phyloP scores from a whole-genome alignment of 2,329 filamentous ascomycete species.

The Simplicillium aogashimaense region DNA sequence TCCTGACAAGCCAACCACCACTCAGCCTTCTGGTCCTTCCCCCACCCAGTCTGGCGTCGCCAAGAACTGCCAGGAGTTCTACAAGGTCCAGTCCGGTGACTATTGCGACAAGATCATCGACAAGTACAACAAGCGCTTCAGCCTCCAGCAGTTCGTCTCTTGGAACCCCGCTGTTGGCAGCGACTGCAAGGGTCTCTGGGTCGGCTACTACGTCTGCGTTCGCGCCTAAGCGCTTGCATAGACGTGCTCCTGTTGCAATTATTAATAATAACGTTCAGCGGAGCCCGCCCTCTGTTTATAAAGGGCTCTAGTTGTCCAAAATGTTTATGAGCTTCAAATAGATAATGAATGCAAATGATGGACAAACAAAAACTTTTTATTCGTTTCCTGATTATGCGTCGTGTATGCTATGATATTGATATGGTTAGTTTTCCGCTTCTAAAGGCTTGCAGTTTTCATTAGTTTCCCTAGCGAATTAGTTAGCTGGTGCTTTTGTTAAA shows the following conservation, averaged over 20 bases:
- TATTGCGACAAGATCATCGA: conserved; percentile 7
- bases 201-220: conserved; percentile 12
- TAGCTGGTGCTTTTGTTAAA: conserved; percentile 7
- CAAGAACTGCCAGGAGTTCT: conserved; percentile 7
- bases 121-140: conserved; percentile 18
- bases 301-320: no score
- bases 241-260: no score
- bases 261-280: no score
- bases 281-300: no score
- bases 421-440: no score
- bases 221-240: conserved; percentile 9
- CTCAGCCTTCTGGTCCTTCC: not conserved
- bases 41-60: conserved; percentile 5
- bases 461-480: not conserved
- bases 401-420: no score
- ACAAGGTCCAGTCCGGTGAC: conserved; percentile 8
- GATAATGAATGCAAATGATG: not conserved
- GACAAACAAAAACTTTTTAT: not conserved
- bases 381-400: not conserved
- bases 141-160: conserved; percentile 16
- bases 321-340: not conserved
- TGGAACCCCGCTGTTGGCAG: conserved; percentile 7
- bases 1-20: conserved; percentile 6
- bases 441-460: no score
- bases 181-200: conserved; percentile 8